These are phyloP conservation scores for Xylogone sp. DNA, from an alignment of 2,329 filamentous ascomycete genomes.

Conservation along the genomic window DNA sequence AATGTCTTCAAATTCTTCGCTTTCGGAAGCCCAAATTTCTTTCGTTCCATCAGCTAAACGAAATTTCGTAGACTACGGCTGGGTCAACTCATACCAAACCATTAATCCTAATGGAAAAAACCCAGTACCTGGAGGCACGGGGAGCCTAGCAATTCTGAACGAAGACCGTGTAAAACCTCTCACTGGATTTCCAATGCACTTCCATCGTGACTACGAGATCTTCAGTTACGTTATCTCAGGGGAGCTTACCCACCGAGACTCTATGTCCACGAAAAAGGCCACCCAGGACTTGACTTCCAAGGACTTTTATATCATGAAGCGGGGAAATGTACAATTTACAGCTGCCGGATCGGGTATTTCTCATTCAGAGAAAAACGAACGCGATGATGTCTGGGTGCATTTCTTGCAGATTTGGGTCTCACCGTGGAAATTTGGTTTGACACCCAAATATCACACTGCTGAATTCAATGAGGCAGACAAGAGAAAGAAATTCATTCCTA, in stretches of 20 bases:
- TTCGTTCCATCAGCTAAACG: too few species aligned
- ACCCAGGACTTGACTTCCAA: slow-evolving; percentile 52
- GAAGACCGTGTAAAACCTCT: slow-evolving; percentile 76
- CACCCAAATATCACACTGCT: slow-evolving; percentile 63
- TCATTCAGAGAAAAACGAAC: slow-evolving; percentile 80
- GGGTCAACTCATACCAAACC: slow-evolving; percentile 83
- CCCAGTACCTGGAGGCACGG: slow-evolving; percentile 58
- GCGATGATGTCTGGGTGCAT: slow-evolving; percentile 61
- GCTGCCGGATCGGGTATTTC: slow-evolving; percentile 78
- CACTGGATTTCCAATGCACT: slow-evolving; percentile 79
- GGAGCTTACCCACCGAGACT: slow-evolving; percentile 83
- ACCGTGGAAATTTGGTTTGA: slow-evolving; percentile 41
- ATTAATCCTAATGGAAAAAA: slow-evolving; percentile 73
- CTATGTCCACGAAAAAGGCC: slow-evolving; percentile 71
- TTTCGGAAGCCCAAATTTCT: too few species aligned
- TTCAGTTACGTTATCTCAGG: slow-evolving; percentile 82
- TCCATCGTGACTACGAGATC: slow-evolving; percentile 84
- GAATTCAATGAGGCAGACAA: slow-evolving; percentile 72
- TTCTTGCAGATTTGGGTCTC: slow-evolving; percentile 88
- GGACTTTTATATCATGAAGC: slow-evolving; percentile 65
- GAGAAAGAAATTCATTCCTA: slow-evolving; percentile 64
- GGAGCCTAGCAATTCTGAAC: slow-evolving; percentile 78
- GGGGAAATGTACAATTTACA: slow-evolving; percentile 86
- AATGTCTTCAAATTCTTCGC: too few species aligned
- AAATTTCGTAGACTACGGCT: slow-evolving; percentile 87